phyloP scores from a whole-genome alignment of 2,329 filamentous ascomycete genomes.

The Ceratocystis lukuohia region DNA sequence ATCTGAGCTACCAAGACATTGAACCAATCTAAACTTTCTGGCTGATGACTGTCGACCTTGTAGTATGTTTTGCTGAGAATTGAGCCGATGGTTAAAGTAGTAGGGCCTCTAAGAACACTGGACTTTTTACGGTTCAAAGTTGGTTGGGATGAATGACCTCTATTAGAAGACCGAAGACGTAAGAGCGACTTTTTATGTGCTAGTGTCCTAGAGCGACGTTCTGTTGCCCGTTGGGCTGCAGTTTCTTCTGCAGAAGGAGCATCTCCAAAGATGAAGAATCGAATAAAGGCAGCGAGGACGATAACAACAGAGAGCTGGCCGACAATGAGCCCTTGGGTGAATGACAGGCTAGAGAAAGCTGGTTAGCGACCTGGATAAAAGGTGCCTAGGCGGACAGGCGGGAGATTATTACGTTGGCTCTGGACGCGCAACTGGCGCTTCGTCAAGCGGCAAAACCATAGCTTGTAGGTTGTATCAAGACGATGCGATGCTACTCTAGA shows the following conservation, averaged over 20 bases:
- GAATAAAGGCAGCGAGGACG: conserved; percentile 88
- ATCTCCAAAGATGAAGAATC: conserved; percentile 99
- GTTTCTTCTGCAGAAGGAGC: conserved; percentile 71
- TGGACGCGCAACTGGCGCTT: conserved; percentile 22
- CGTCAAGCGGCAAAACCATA: conserved; percentile 17
- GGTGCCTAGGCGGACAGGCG: background rate
- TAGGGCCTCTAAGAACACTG: conserved; percentile 57
- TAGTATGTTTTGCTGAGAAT: conserved; percentile 97
- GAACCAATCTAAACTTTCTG: conserved; percentile 96
- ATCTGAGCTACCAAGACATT: conserved; percentile 95
- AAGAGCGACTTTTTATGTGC: conserved; percentile 64
- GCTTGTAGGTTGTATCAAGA: background rate
- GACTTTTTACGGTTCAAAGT: conserved; percentile 51
- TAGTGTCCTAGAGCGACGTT: conserved; percentile 58
- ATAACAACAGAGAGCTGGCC: conserved; percentile 88
- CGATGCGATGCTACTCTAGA: background rate
- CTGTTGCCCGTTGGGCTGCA: conserved; percentile 59
- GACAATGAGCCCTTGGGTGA: conserved; percentile 84
- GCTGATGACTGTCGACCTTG: conserved; percentile 88
- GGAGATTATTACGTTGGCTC: conserved; percentile 34
- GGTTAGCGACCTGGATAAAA: conserved; percentile 4
- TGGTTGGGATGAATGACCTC: conserved; percentile 20
- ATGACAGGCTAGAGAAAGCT: conserved; percentile 51
- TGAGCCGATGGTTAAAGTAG: conserved; percentile 74
- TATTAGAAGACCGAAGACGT: conserved; percentile 38